Evolutionary conservation across 805 yeast genomes (phyloP), one percentile per base, ranked within the genome.

Genomic region (Wickerhamiella occidentalis): DNA sequence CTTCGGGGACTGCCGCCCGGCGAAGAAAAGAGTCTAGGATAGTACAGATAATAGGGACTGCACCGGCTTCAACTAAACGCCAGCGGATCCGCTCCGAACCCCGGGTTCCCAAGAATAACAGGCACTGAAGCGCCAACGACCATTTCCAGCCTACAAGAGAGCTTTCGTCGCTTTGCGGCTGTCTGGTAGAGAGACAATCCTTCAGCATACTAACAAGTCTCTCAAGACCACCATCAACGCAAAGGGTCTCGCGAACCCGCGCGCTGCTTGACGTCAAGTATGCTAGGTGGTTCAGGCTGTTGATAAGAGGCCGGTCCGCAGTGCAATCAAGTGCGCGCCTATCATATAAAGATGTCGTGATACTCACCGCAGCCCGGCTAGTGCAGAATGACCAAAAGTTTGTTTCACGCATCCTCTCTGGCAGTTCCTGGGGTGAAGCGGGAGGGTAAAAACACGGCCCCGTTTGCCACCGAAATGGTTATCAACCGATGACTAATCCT

Each of bases 71-170:
- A 8, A 87, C 96, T 6, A 92, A 84, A 58, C 87, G 79, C 56
- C 81, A 79, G 47, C 98, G 72, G 45, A 88, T 85, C 47, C 71
- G 68, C 64, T 88, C 96, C 1, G 94, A 79, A 21, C 98, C 98
- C 56, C 96, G 74, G 1, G 96, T 87, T 12, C 96, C 96, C 17
- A 90, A 79, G 50, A 86, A 73, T 1, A 90, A 94, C 50, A 90
- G 68, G 62, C 96, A 88, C 68, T 90, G 98, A 61, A 92, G 79
- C 0, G 96, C 85, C 49, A 90, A 68, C 5, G 95, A 85, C 98
- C 98, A 90, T 68, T 90, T 90, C 96, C 96, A 90, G 0, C 94
- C 88, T n/a, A 82, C 54, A 8, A 58, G 50, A n/a, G 52, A 47
- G 23, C 11, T 42, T 22, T 44, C 46, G 21, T 28, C 33, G 17